These are phyloP conservation scores for Clonostachys rhizophaga DNA, from an alignment of 2,329 filamentous ascomycete genomes.

Conservation along the genomic window DNA sequence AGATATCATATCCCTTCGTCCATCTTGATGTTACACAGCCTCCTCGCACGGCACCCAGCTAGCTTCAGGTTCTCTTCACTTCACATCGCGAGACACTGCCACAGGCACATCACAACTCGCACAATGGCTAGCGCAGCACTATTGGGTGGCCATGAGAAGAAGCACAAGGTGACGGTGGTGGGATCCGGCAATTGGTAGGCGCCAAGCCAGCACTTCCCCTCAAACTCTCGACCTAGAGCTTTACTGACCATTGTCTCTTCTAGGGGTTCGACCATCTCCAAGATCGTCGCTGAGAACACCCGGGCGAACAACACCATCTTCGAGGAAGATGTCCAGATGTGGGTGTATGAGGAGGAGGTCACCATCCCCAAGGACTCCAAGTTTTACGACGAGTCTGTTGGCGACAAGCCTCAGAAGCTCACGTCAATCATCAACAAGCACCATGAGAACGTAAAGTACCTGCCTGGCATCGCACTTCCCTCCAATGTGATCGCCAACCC, in stretches of 20 bases:
- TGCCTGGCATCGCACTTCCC: conserved; percentile 82
- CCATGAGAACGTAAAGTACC: conserved; percentile 98
- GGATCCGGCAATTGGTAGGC: conserved; percentile 93
- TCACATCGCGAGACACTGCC: background rate
- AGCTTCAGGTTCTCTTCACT: background rate
- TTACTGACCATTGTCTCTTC: background rate
- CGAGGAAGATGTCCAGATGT: conserved; percentile 91
- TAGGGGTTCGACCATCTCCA: conserved; percentile 95
- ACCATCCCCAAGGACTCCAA: conserved; percentile 66
- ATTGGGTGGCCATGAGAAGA: conserved; percentile 54
- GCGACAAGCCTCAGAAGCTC: conserved; percentile 74
- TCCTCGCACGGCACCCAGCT: background rate
- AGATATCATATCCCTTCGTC: background rate
- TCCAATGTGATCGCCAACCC: conserved; percentile 81
- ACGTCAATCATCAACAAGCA: conserved; percentile 84
- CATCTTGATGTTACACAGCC: conserved; percentile 1
- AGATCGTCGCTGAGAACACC: conserved; percentile 93
- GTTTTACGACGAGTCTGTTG: conserved; percentile 62
- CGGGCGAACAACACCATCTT: conserved; percentile 74
- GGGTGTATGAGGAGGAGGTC: conserved; percentile 95
- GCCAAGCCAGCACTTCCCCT: background rate
- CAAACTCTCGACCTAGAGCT: background rate
- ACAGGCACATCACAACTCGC: conserved; percentile 5
- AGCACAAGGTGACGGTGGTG: conserved; percentile 90
- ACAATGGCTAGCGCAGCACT: conserved; percentile 23